Evolutionary conservation across 345 rosid genomes (phyloP).

Genomic region (Raphanus raphanistrum): DNA sequence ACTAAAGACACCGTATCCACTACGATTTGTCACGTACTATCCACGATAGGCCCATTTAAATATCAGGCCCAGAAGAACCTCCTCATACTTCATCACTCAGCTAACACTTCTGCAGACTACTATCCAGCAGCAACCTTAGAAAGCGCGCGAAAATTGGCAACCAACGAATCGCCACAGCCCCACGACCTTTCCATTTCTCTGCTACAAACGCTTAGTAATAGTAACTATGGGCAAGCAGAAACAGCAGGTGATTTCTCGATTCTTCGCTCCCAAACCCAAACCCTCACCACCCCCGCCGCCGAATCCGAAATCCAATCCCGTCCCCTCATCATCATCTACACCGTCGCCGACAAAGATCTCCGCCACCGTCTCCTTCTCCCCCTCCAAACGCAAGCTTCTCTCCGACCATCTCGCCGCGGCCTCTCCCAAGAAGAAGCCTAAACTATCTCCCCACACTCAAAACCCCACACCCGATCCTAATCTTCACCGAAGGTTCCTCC

Average conservation of each 20-base stretch:
- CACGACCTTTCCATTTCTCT: slow-evolving; percentile 12
- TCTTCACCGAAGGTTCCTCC: slow-evolving; percentile 53
- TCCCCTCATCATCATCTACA: slow-evolving; percentile 30
- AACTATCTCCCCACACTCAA: slow-evolving; percentile 57
- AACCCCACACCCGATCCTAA: slow-evolving; percentile 46
- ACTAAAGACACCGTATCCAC: no score
- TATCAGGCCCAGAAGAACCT: background rate
- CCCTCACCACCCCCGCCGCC: slow-evolving; percentile 25
- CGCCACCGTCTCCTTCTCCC: slow-evolving; percentile 69
- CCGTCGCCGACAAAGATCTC: slow-evolving; percentile 52
- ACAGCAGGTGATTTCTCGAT: slow-evolving; percentile 83
- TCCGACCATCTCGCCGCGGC: slow-evolving; percentile 47
- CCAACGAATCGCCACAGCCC: slow-evolving; percentile 19
- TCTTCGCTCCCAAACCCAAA: slow-evolving; percentile 79
- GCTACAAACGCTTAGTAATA: slow-evolving; percentile 38
- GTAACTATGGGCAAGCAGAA: slow-evolving; percentile 69
- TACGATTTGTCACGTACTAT: no score
- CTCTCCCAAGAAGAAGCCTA: slow-evolving; percentile 53
- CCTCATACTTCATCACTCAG: background rate
- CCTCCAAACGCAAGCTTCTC: slow-evolving; percentile 71
- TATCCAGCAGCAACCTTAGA: slow-evolving; percentile 5
- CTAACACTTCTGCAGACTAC: background rate
- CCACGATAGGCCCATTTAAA: background rate
- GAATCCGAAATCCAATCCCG: slow-evolving; percentile 24
- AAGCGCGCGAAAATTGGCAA: slow-evolving; percentile 36